These are phyloP conservation scores for Aspergillus flavus DNA, from an alignment of 2,329 filamentous ascomycete species.

Conservation along the genomic window DNA sequence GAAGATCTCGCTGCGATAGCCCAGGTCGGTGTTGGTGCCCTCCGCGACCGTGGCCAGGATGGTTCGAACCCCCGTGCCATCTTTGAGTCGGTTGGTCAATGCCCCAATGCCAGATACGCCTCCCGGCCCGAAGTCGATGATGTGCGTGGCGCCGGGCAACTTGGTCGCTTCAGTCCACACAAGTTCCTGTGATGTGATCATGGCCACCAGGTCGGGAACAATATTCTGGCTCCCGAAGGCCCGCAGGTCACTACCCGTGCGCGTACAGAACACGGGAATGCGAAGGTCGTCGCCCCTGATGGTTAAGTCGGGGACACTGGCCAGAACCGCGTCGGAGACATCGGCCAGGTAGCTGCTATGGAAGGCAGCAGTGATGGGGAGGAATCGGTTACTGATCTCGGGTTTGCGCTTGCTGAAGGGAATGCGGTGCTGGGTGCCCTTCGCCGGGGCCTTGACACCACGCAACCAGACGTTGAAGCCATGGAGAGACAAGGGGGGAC, in stretches of 20 bases:
- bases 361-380: conserved; percentile 97
- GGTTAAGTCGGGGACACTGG: conserved; percentile 56
- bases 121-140: conserved; percentile 94
- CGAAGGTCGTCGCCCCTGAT: conserved; percentile 74
- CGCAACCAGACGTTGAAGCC: conserved; percentile 92
- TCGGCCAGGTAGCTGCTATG: conserved; percentile 94
- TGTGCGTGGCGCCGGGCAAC: conserved; percentile 88
- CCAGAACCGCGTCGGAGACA: conserved; percentile 82
- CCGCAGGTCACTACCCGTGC: conserved; percentile 82
- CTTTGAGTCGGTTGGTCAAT: conserved; percentile 97
- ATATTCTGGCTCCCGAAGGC: conserved; percentile 72
- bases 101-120: conserved; percentile 96
- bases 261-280: conserved; percentile 88
- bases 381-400: conserved; percentile 93
- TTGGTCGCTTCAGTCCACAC: conserved; percentile 95
- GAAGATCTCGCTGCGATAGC: conserved; percentile 97
- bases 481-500: conserved; percentile 92
- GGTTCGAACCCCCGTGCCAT: conserved; percentile 94
- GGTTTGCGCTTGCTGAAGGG: conserved; percentile 95
- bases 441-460: conserved; percentile 95
- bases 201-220: conserved; percentile 80
- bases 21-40: conserved; percentile 85
- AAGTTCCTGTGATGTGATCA: conserved; percentile 92
- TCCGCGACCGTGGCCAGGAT: conserved; percentile 91
- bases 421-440: conserved; percentile 90